Conservation (phyloP, 306 rosid genomes). For the Pterocarpus macrocarpus region DNA sequence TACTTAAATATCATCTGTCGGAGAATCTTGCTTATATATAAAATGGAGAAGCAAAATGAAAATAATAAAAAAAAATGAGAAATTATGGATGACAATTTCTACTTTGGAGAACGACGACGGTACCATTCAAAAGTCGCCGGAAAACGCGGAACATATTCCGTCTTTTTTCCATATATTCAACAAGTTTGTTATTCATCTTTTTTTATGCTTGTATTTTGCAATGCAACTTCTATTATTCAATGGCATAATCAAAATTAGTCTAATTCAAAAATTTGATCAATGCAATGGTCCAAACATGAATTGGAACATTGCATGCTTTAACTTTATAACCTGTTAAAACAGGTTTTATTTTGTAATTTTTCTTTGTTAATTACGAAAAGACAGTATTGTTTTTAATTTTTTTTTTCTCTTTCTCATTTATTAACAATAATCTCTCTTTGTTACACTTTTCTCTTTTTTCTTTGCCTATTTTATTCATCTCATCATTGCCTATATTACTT, state of each 20-base stretch:
- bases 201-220: neutral
- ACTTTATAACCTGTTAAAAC: too few relatives aligned
- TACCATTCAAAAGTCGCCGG: neutral
- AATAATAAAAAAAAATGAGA: neutral
- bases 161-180: neutral
- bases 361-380: too few relatives aligned
- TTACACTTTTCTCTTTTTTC: too few relatives aligned
- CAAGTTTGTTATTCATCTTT: neutral
- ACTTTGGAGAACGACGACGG: neutral
- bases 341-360: too few relatives aligned
- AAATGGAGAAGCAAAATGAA: neutral
- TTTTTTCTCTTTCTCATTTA: too few relatives aligned
- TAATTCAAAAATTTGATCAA: neutral
- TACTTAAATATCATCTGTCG: neutral
- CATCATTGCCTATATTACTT: too few relatives aligned
- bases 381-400: too few relatives aligned
- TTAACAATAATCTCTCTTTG: too few relatives aligned
- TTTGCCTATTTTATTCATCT: too few relatives aligned
- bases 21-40: neutral
- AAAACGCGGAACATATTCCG: neutral
- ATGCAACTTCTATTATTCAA: neutral
- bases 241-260: neutral
- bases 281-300: too few relatives aligned
- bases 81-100: neutral
- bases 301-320: too few relatives aligned